Percentiles rank a stretch among this genome's conserved stretches.
Evolutionary conservation across 1,284 basidiomycete genomes (phyloP).

Genomic region (Cutaneotrichosporon dermatis): DNA sequence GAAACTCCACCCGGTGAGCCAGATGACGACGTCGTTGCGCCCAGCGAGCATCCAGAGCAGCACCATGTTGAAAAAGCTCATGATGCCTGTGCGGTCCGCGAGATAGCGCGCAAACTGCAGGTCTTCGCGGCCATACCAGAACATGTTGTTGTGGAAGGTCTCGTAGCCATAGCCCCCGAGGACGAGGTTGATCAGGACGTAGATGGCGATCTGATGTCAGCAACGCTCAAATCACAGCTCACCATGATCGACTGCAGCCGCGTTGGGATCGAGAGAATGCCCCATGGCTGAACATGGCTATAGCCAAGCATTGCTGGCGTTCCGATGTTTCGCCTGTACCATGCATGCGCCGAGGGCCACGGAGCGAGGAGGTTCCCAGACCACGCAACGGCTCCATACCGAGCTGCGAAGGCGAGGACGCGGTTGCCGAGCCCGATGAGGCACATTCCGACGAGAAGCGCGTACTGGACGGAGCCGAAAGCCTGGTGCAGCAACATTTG

Average conservation of each 20-base stretch:
- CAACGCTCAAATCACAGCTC: neutral
- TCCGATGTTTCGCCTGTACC: constrained; percentile 20
- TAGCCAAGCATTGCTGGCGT: constrained; percentile 27
- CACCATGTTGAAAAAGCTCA: constrained; percentile 32
- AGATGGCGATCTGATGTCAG: constrained; percentile 25
- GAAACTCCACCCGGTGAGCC: constrained; percentile 36
- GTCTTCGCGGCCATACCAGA: constrained; percentile 8
- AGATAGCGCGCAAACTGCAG: constrained; percentile 24
- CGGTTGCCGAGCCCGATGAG: constrained; percentile 21
- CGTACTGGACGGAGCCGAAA: constrained; percentile 25
- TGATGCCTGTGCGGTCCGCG: constrained; percentile 30
- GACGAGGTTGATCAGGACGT: constrained; percentile 27
- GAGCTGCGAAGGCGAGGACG: neutral
- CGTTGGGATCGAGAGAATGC: constrained; percentile 27
- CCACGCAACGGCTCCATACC: neutral
- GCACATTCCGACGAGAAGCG: constrained; percentile 18
- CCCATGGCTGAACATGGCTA: constrained; percentile 25
- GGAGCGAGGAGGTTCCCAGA: neutral
- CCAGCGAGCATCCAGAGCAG: constrained; percentile 30
- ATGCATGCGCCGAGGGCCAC: constrained; percentile 7
- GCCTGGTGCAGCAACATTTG: constrained; percentile 21
- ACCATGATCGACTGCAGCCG: constrained; percentile 28
- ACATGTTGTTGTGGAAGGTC: constrained; percentile 50
- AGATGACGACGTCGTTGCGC: constrained; percentile 34
- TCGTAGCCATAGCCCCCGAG: constrained; percentile 53